Percentiles rank a stretch among this genome's conserved stretches.
phyloP scores from a whole-genome alignment of 495 filamentous ascomycete species.

The Penicillium desertorum region DNA sequence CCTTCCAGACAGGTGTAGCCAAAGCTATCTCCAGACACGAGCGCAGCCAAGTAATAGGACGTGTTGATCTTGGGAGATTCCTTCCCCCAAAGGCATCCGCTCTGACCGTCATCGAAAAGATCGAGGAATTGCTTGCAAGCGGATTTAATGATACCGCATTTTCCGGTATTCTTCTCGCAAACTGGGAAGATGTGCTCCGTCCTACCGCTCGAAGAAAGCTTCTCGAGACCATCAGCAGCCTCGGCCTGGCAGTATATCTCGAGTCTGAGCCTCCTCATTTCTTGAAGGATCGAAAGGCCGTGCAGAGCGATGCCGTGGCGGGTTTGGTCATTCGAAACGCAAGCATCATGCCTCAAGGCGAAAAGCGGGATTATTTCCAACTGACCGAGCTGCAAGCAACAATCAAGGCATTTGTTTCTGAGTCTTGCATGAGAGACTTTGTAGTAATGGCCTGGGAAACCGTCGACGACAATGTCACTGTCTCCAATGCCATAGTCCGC shows the following conservation, averaged over 20 bases:
- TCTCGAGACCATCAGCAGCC: conserved; percentile 33
- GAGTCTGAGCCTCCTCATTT: conserved; percentile 51
- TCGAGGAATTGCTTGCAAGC: conserved; percentile 32
- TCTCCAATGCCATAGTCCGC: conserved; percentile 53
- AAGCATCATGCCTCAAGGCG: conserved; percentile 46
- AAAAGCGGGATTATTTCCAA: conserved; percentile 53
- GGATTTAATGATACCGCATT: conserved; percentile 38
- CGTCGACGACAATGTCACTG: conserved; percentile 44
- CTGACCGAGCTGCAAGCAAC: conserved; percentile 41
- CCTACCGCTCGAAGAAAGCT: conserved; percentile 37
- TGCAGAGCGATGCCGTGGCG: conserved; percentile 38
- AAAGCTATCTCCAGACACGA: conserved; percentile 33
- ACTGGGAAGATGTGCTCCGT: conserved; percentile 44
- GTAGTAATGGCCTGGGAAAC: conserved; percentile 55
- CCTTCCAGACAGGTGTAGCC: conserved; percentile 40
- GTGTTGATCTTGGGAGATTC: conserved; percentile 42
- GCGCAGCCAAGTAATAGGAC: conserved; percentile 36
- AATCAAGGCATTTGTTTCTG: conserved; percentile 56
- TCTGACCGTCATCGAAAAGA: conserved; percentile 32
- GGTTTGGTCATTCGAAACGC: conserved; percentile 52
- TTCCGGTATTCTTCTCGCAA: conserved; percentile 50
- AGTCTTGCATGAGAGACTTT: conserved; percentile 50
- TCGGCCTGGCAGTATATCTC: conserved; percentile 50
- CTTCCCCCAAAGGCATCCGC: conserved; percentile 25
- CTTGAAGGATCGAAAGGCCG: conserved; percentile 39